Conservation (phyloP, 2,329 filamentous ascomycete species). For the Cordyceps javanica region DNA sequence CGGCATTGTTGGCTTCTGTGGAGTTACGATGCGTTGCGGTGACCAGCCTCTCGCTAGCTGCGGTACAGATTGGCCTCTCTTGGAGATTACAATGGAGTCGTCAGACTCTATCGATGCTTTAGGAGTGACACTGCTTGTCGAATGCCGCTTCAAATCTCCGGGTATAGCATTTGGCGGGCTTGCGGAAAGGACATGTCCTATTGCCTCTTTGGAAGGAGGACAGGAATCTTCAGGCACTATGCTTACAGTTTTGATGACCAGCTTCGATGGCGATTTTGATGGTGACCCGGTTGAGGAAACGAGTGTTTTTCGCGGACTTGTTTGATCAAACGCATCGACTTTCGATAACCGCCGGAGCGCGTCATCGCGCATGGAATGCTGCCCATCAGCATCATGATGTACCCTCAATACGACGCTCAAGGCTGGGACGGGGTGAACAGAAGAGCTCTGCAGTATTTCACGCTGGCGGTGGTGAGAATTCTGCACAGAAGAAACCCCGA, state of each 20-base stretch:
- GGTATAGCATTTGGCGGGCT: neutral
- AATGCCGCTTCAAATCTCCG: neutral
- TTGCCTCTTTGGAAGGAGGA: neutral
- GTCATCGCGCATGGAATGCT: neutral
- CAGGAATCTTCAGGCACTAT: neutral
- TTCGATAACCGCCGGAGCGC: neutral
- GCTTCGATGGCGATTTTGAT: neutral
- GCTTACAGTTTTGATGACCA: neutral
- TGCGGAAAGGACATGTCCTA: neutral
- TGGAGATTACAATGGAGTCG: neutral
- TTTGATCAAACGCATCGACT: neutral
- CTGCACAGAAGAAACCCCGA: neutral
- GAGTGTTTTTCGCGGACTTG: neutral
- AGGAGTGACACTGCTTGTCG: neutral
- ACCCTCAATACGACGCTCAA: slow-evolving; percentile 3
- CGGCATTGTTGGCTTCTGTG: slow-evolving; percentile 4
- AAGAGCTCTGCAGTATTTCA: neutral
- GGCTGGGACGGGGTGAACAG: neutral
- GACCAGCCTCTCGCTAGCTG: neutral
- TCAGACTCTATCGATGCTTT: neutral
- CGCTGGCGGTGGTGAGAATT: neutral
- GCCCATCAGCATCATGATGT: neutral
- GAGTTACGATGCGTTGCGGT: slow-evolving; percentile 11
- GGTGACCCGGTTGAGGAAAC: neutral
- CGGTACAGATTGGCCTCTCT: neutral